Evolutionary conservation across 2,329 filamentous ascomycete species (phyloP).

Genomic region (Exophiala alcalophila): DNA sequence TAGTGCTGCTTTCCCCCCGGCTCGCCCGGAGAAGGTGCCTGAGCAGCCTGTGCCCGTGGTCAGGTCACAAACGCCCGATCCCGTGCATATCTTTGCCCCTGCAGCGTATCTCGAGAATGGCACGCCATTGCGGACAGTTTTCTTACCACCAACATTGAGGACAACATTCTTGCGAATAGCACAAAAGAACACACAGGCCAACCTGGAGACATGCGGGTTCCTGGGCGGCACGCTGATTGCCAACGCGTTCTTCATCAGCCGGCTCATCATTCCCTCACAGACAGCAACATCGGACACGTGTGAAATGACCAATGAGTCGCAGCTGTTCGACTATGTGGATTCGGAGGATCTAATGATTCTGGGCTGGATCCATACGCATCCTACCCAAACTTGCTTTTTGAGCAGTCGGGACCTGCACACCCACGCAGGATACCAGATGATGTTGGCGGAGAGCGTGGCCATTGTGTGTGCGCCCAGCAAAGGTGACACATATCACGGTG

Average conservation of each 20-base stretch:
- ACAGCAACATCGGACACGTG: conserved; percentile 88
- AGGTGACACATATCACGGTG: conserved; percentile 30
- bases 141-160: conserved; percentile 75
- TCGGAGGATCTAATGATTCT: conserved; percentile 71
- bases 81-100: conserved; percentile 74
- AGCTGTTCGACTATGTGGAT: conserved; percentile 86
- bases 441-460: conserved; percentile 93
- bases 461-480: conserved; percentile 91
- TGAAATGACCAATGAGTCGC: conserved; percentile 83
- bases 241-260: conserved; percentile 88
- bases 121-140: conserved; percentile 78
- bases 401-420: conserved; percentile 91
- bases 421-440: conserved; percentile 89
- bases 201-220: conserved; percentile 93
- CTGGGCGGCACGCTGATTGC: conserved; percentile 86
- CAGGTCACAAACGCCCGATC: conserved; percentile 33
- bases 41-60: neutral
- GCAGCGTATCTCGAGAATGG: conserved; percentile 89
- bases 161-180: conserved; percentile 72
- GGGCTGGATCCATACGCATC: conserved; percentile 98
- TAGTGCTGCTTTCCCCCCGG: conserved; percentile 26
- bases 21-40: conserved; percentile 28
- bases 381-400: conserved; percentile 96
- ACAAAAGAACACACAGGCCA: conserved; percentile 69
- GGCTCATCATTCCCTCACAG: conserved; percentile 87